Percentiles rank a stretch among this genome's conserved stretches.
These are phyloP conservation scores for Fusarium napiforme DNA, from an alignment of 2,329 filamentous ascomycete species.

Conservation along the genomic window DNA sequence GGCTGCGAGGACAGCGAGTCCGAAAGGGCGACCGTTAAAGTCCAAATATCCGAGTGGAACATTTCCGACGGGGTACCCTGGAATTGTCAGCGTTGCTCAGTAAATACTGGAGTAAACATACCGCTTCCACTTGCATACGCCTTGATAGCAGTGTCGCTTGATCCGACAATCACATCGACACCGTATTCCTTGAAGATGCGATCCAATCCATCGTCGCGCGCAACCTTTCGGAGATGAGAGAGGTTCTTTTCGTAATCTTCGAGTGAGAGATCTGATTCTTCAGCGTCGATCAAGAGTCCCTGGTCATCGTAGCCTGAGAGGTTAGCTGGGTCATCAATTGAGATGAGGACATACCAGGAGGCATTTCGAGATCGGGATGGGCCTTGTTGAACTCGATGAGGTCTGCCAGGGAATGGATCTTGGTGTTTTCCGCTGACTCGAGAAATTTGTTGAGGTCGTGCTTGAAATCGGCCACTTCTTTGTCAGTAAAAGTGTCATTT, in stretches of 20 bases:
- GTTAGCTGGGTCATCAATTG: rapidly evolving
- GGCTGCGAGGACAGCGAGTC: background rate
- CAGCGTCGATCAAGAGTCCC: background rate
- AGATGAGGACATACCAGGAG: background rate
- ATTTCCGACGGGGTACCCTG: background rate
- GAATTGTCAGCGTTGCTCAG: background rate
- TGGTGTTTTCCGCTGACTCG: background rate
- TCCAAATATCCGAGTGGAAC: background rate
- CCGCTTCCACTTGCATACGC: background rate
- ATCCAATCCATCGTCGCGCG: background rate
- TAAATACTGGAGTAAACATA: rapidly evolving
- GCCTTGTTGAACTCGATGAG: background rate
- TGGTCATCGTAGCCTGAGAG: background rate
- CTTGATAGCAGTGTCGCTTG: background rate
- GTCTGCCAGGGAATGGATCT: background rate
- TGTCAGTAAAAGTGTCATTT: background rate
- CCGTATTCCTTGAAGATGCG: background rate
- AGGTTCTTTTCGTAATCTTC: background rate
- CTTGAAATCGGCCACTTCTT: background rate
- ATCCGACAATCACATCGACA: background rate
- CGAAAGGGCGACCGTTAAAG: background rate
- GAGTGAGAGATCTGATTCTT: background rate
- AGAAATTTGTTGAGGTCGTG: background rate
- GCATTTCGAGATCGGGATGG: background rate
- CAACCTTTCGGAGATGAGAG: background rate